Evolutionary conservation across 108 stramenopile species (phyloP).

Genomic region (Fragilariopsis cylindrus): DNA sequence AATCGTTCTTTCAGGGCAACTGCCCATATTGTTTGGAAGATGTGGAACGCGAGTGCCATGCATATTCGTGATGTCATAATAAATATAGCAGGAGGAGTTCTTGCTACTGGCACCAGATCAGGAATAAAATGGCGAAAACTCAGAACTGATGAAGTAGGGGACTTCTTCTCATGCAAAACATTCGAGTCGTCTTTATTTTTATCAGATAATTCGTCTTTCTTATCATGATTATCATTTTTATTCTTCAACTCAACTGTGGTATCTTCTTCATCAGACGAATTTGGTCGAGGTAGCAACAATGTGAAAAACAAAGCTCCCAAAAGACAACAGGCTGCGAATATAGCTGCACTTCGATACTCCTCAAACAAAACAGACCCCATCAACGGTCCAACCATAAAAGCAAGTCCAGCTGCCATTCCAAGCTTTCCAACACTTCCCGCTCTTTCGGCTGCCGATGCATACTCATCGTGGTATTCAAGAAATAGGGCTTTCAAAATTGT

Average conservation of each 20-base stretch:
- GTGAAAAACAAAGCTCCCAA: slow-evolving; percentile 43
- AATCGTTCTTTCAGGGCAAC: slow-evolving; percentile 71
- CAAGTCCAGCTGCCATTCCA: slow-evolving; percentile 82
- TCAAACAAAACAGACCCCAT: slow-evolving; percentile 40
- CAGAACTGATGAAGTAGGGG: background rate
- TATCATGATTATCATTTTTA: slow-evolving; percentile 1
- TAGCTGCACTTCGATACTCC: slow-evolving; percentile 54
- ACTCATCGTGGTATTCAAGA: slow-evolving; percentile 63
- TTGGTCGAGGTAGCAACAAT: slow-evolving; percentile 37
- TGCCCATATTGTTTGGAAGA: slow-evolving; percentile 85
- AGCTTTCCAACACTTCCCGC: slow-evolving; percentile 71
- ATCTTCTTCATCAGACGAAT: background rate
- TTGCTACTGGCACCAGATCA: slow-evolving; percentile 51
- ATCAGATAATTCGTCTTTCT: background rate
- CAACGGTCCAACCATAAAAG: slow-evolving; percentile 83
- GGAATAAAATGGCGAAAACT: slow-evolving; percentile 17
- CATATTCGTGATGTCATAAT: slow-evolving; percentile 55
- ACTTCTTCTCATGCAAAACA: slow-evolving; percentile 23
- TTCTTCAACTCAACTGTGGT: background rate
- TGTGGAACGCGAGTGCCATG: slow-evolving; percentile 81
- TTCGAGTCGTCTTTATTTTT: background rate
- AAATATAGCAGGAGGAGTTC: slow-evolving; percentile 62
- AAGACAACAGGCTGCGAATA: slow-evolving; percentile 47
- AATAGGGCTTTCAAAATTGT: slow-evolving; percentile 74
- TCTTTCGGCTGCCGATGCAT: slow-evolving; percentile 45